phyloP scores from a whole-genome alignment of 306 rosid genomes.

The Acacia confusa region DNA sequence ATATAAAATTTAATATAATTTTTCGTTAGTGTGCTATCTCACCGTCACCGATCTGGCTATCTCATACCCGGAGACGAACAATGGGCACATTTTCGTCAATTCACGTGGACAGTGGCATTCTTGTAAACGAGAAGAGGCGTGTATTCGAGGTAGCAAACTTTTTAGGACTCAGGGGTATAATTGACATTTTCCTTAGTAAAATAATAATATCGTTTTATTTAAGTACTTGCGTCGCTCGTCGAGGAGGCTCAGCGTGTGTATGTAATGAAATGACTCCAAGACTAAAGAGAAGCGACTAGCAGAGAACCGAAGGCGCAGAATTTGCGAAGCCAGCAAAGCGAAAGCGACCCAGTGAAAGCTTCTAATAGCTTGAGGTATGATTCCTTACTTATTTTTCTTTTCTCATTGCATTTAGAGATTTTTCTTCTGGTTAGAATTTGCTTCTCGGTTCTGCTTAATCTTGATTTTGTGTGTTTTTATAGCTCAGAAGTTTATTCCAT shows the following conservation, averaged over 20 bases:
- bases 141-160: background rate
- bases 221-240: conserved; percentile 26
- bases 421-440: background rate
- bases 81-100: conserved; percentile 33
- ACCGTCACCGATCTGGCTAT: too few species aligned
- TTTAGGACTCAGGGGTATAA: conserved; percentile 5
- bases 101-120: background rate
- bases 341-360: background rate
- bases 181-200: conserved; percentile 13
- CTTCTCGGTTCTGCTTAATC: background rate
- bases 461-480: background rate
- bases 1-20: too few species aligned
- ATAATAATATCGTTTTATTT: conserved; percentile 17
- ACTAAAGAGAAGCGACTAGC: background rate
- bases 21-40: too few species aligned
- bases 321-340: background rate
- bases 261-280: background rate
- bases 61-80: background rate
- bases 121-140: background rate
- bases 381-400: background rate
- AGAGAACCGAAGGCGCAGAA: background rate
- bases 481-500: background rate
- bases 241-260: background rate
- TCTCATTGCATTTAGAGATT: conserved; percentile 5
- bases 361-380: conserved; percentile 33